Percentiles rank a stretch among this genome's conserved stretches.
phyloP scores from a whole-genome alignment of 768 basidiomycete species.

The Tulasnella sp. region DNA sequence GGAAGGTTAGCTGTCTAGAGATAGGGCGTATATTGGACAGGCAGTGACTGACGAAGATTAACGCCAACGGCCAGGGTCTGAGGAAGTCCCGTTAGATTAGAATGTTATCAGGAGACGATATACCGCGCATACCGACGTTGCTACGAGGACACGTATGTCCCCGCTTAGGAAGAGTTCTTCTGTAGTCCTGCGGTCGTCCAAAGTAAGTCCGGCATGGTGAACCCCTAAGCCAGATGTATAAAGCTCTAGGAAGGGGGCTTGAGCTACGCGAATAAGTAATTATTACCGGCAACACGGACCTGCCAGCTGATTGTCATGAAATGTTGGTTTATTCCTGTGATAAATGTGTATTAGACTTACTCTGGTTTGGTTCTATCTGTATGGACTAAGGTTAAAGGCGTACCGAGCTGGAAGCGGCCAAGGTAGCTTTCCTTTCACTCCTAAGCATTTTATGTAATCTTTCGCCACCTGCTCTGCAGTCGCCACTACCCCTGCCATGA shows the following conservation, averaged over 20 bases:
- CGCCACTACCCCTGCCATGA: slow-evolving; percentile 31
- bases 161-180: slow-evolving; percentile 66
- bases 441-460: slow-evolving; percentile 51
- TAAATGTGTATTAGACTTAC: slow-evolving; percentile 7
- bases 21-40: neutral
- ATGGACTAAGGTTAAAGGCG: neutral
- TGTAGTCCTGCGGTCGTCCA: slow-evolving; percentile 59
- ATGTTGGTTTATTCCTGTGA: slow-evolving; percentile 44
- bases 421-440: slow-evolving; percentile 42
- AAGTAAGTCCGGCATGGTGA: slow-evolving; percentile 80
- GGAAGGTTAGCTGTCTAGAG: too few species aligned
- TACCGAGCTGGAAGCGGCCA: slow-evolving; percentile 58
- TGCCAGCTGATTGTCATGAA: slow-evolving; percentile 57
- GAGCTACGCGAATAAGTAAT: neutral
- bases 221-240: slow-evolving; percentile 70
- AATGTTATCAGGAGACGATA: neutral
- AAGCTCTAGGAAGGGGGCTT: slow-evolving; percentile 36
- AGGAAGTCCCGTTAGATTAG: slow-evolving; percentile 12
- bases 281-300: slow-evolving; percentile 33
- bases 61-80: slow-evolving; percentile 94
- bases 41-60: slow-evolving; percentile 64
- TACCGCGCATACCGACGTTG: slow-evolving; percentile 59
- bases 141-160: slow-evolving; percentile 54
- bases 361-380: neutral
- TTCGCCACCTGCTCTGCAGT: slow-evolving; percentile 73